A percentile compares a stretch with the other conserved stretches of the same genome.
Conservation (phyloP, 2,329 filamentous ascomycete species). For the Tetracladium maxilliforme region DNA sequence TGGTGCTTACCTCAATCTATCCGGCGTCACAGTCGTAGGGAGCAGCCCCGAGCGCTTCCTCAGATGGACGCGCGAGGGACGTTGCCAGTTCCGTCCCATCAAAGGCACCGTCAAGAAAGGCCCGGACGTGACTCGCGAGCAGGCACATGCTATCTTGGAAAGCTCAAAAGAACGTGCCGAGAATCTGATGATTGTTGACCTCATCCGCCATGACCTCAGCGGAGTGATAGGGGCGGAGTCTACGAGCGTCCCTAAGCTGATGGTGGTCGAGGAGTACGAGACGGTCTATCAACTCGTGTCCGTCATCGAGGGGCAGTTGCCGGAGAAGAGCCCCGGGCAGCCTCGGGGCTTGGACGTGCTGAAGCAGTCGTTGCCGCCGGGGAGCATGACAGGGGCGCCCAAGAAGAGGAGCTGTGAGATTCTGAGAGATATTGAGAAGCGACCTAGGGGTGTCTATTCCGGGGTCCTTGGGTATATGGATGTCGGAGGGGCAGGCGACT, state of each 20-base stretch:
- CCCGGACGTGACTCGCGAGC: conserved; percentile 46
- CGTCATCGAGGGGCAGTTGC: conserved; percentile 60
- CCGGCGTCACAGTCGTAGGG: conserved; percentile 56
- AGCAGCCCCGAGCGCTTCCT: conserved; percentile 86
- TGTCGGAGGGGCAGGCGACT: conserved; percentile 71
- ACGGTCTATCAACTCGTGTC: conserved; percentile 88
- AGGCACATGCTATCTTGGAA: conserved; percentile 59
- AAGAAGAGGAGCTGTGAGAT: conserved; percentile 89
- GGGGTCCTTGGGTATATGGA: conserved; percentile 87
- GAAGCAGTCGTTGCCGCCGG: conserved; percentile 65
- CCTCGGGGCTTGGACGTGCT: conserved; percentile 68
- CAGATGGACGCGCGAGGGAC: conserved; percentile 42
- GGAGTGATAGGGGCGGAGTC: conserved; percentile 63
- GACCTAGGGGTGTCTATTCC: conserved; percentile 60
- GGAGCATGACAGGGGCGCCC: conserved; percentile 92
- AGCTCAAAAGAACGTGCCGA: conserved; percentile 85
- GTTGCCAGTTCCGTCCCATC: conserved; percentile 78
- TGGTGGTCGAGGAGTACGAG: conserved; percentile 81
- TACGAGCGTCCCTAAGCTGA: conserved; percentile 62
- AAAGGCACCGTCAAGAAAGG: conserved; percentile 89
- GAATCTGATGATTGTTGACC: conserved; percentile 95
- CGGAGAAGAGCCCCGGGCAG: conserved; percentile 17
- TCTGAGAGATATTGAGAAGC: conserved; percentile 51
- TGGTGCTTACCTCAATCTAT: conserved; percentile 65
- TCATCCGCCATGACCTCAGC: conserved; percentile 88